phyloP scores from a whole-genome alignment of 176 grass and related monocot genomes.

The Urochloa ruziziensis region DNA sequence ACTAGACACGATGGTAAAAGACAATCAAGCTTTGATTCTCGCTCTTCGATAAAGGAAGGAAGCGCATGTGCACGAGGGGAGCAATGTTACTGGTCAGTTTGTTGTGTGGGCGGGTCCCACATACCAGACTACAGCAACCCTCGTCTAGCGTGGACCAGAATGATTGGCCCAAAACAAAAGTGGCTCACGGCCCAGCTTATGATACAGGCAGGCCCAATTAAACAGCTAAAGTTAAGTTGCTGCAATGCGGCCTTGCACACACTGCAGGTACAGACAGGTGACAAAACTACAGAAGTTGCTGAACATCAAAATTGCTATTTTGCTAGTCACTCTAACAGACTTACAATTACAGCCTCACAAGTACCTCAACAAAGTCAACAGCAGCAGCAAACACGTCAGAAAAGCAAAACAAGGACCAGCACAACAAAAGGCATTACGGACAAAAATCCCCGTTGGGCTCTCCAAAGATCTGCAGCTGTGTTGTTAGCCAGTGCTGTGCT shows the following conservation, averaged over 20 bases:
- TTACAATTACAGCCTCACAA: neutral
- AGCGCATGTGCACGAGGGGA: neutral
- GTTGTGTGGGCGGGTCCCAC: no score
- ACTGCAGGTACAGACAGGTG: neutral
- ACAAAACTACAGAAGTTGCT: neutral
- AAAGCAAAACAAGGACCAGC: slow-evolving; percentile 13
- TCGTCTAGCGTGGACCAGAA: no score
- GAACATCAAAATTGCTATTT: slow-evolving; percentile 31
- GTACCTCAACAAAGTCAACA: slow-evolving; percentile 1
- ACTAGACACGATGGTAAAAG: neutral
- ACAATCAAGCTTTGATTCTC: neutral
- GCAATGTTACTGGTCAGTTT: no score
- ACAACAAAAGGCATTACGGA: slow-evolving; percentile 32
- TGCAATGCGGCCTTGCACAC: neutral
- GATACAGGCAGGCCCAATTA: neutral
- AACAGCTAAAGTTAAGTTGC: neutral
- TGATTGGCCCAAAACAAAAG: neutral
- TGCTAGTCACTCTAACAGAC: slow-evolving; percentile 28
- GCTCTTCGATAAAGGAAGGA: neutral
- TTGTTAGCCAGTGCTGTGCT: slow-evolving; percentile 19
- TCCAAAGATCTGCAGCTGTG: slow-evolving; percentile 8
- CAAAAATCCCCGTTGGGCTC: slow-evolving; percentile 29
- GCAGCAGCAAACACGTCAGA: neutral
- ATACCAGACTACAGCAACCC: no score
- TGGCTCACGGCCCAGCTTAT: neutral